phyloP scores from a whole-genome alignment of 306 rosid genomes.

The Malus asiatica region DNA sequence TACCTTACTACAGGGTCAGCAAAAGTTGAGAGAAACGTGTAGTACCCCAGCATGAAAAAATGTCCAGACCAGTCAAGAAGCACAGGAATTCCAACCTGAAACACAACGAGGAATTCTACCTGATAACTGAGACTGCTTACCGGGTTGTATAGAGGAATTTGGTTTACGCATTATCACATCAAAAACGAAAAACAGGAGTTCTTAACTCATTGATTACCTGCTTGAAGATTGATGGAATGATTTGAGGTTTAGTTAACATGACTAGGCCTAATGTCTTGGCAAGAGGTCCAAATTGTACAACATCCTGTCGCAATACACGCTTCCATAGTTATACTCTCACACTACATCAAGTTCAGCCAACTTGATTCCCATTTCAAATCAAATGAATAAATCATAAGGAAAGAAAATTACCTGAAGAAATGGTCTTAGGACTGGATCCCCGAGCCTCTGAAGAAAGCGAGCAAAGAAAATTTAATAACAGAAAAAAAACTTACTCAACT shows the following conservation, averaged over 20 bases:
- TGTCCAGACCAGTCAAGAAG: conserved; percentile 83
- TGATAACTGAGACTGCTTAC: not conserved
- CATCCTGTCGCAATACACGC: conserved; percentile 52
- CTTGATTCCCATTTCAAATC: conserved; percentile 5
- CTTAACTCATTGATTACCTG: conserved; percentile 51
- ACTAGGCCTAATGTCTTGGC: conserved; percentile 86
- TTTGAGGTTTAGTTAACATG: conserved; percentile 76
- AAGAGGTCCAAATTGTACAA: conserved; percentile 87
- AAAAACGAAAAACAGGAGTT: no score
- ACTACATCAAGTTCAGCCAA: not conserved
- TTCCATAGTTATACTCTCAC: not conserved
- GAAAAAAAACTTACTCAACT: not conserved
- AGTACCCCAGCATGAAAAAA: conserved; percentile 72
- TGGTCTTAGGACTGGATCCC: conserved; percentile 88
- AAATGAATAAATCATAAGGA: not conserved
- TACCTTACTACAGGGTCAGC: conserved; percentile 78
- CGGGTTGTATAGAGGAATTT: not conserved
- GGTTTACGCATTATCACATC: no score
- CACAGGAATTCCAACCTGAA: conserved; percentile 81
- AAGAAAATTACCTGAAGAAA: conserved; percentile 68
- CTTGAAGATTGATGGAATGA: conserved; percentile 80
- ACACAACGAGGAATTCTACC: not conserved
- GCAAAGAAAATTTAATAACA: not conserved
- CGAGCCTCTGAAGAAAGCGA: conserved; percentile 58
- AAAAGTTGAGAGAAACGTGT: conserved; percentile 63